Conservation (phyloP, 2,329 filamentous ascomycete species). For the Exophiala spinifera region DNA sequence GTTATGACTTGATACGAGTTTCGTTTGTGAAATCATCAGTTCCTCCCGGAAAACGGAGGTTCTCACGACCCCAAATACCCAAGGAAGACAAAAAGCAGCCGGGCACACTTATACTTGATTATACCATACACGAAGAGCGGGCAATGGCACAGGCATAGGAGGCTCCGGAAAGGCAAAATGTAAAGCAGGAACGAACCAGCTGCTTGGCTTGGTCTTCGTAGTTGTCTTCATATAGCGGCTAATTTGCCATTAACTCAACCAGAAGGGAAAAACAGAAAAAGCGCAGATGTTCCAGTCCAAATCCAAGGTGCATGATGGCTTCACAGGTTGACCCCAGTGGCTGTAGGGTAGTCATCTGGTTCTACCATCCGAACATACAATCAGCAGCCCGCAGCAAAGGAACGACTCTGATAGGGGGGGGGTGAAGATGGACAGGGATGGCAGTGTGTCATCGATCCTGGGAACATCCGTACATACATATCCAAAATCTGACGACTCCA, state of each 20-base stretch:
- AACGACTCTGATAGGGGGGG: no score
- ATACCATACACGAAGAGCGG: conserved; percentile 12
- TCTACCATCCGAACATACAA: no score
- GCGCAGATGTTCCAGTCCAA: not conserved
- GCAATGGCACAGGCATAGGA: conserved; percentile 3
- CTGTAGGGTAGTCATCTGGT: not conserved
- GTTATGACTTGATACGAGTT: conserved; percentile 25
- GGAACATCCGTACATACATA: no score
- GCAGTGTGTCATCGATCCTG: no score
- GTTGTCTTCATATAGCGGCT: conserved; percentile 2
- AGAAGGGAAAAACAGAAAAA: not conserved
- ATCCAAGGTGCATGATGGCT: not conserved
- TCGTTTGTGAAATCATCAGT: conserved; percentile 26
- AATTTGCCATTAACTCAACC: not conserved
- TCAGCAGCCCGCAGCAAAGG: no score
- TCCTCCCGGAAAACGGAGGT: conserved; percentile 3
- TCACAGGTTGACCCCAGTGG: not conserved
- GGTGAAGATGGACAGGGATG: no score
- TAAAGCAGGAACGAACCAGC: not conserved
- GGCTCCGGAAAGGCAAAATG: conserved; percentile 7
- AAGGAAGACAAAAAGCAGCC: conserved; percentile 16
- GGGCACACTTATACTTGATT: conserved; percentile 18
- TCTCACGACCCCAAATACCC: conserved; percentile 24
- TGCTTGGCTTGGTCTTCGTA: not conserved
- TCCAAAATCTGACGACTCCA: no score